Percentiles rank a stretch among this genome's conserved stretches.
Conservation (phyloP, 2,329 filamentous ascomycete genomes). For the Colletotrichum truncatum region DNA sequence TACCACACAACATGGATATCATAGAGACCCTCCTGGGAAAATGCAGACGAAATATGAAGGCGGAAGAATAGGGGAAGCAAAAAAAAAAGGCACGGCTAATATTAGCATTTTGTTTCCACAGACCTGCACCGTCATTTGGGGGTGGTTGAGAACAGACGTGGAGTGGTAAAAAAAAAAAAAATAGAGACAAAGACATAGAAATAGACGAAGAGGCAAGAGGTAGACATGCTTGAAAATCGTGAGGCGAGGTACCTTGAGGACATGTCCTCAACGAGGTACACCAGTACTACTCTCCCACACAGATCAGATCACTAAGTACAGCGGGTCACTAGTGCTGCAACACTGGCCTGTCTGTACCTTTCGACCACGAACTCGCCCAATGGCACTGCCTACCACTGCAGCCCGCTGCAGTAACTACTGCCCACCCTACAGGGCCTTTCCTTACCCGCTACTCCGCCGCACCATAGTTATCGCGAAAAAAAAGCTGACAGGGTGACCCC, state of each 20-base stretch:
- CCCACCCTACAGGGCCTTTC: conserved; percentile 3
- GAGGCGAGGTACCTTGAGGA: not conserved
- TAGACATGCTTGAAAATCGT: not conserved
- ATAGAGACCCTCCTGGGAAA: no score
- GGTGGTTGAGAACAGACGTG: not conserved
- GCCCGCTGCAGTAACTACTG: not conserved
- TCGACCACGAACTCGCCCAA: not conserved
- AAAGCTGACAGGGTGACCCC: conserved; percentile 32
- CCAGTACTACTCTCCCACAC: not conserved
- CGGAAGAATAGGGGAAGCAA: no score
- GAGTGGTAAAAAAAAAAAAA: not conserved
- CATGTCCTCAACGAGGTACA: not conserved
- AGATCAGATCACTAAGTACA: conserved; percentile 6
- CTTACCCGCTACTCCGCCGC: conserved; percentile 26
- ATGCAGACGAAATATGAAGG: no score
- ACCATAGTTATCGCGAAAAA: conserved; percentile 32
- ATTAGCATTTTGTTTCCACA: conserved; percentile 11
- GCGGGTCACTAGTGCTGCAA: conserved; percentile 1
- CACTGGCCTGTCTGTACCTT: conserved; percentile 4
- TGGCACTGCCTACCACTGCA: not conserved
- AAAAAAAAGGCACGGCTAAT: conserved; percentile 5
- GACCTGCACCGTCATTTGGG: not conserved
- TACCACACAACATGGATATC: no score
- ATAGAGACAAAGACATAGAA: not conserved
- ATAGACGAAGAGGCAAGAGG: not conserved